Evolutionary conservation across 495 filamentous ascomycete genomes (phyloP).

Genomic region (Talaromyces borbonicus): DNA sequence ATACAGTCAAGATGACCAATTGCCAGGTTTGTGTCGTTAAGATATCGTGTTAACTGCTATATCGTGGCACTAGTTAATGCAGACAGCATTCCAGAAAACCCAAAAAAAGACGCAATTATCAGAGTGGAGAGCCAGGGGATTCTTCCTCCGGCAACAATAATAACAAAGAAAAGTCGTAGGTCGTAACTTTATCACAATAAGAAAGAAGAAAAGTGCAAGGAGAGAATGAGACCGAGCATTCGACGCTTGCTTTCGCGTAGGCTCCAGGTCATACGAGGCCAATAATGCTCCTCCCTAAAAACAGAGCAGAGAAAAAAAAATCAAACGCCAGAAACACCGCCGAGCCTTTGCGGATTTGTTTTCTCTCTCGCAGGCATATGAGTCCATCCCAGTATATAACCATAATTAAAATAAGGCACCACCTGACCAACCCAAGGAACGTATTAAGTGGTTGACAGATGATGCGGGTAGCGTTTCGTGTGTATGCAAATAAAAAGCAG

Average conservation of each 20-base stretch:
- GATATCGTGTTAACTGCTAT: too few relatives aligned
- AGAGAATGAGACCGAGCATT: slow-evolving; percentile 9
- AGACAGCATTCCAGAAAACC: too few relatives aligned
- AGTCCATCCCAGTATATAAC: slow-evolving; percentile 4
- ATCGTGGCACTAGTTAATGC: too few relatives aligned
- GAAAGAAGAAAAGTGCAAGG: not conserved
- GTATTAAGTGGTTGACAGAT: not conserved
- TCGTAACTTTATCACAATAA: slow-evolving; percentile 1
- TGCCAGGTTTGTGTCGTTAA: too few relatives aligned
- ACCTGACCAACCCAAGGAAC: not conserved
- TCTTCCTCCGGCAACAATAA: too few relatives aligned
- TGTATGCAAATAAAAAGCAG: slow-evolving; percentile 11
- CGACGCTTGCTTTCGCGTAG: slow-evolving; percentile 9
- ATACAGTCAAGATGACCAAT: slow-evolving; percentile 29
- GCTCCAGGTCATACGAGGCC: slow-evolving; percentile 7
- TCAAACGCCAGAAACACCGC: slow-evolving; percentile 3
- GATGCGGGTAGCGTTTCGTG: slow-evolving; percentile 7
- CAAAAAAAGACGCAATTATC: too few relatives aligned
- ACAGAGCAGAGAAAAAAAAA: too few relatives aligned
- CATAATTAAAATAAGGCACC: slow-evolving; percentile 1
- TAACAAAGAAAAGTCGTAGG: too few relatives aligned
- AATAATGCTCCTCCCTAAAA: slow-evolving; percentile 1
- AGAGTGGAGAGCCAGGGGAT: too few relatives aligned
- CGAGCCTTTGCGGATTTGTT: too few relatives aligned
- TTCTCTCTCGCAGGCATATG: too few relatives aligned